A percentile compares a stretch with the other conserved stretches of the same genome.
Conservation (phyloP, 192 early-diverging fungal species). For the Chytriomyces sp. region DNA sequence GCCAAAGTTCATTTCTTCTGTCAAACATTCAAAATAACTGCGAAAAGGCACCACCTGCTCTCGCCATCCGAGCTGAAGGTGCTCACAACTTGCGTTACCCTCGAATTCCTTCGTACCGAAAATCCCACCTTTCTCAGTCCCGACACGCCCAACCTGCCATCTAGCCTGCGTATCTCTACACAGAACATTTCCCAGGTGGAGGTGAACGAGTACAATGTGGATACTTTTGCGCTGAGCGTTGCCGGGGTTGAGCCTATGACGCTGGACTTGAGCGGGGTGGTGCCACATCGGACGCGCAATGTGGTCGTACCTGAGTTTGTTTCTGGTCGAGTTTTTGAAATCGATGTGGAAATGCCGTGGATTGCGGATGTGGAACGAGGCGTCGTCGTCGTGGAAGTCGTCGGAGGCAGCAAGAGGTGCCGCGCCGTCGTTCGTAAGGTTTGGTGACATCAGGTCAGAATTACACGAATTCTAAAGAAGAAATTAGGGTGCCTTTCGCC, state of each 20-base stretch:
- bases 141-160: neutral
- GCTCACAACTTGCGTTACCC: neutral
- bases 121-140: neutral
- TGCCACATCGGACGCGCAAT: slow-evolving; percentile 5
- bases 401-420: slow-evolving; percentile 13
- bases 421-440: slow-evolving; percentile 12
- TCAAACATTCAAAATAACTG: neutral
- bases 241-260: neutral
- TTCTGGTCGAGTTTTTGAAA: neutral
- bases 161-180: neutral
- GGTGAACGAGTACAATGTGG: slow-evolving; percentile 18
- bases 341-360: neutral
- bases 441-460: neutral
- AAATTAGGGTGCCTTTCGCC: neutral
- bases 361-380: neutral
- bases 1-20: neutral
- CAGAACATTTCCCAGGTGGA: slow-evolving; percentile 3
- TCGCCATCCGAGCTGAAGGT: neutral
- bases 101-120: neutral
- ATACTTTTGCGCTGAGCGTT: neutral
- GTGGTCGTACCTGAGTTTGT: neutral
- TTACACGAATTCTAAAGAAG: neutral
- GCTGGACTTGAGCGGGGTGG: slow-evolving; percentile 19
- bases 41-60: slow-evolving; percentile 7
- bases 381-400: slow-evolving; percentile 13